phyloP scores from a whole-genome alignment of 1,139 yeast species.

The Pichia sp. region DNA sequence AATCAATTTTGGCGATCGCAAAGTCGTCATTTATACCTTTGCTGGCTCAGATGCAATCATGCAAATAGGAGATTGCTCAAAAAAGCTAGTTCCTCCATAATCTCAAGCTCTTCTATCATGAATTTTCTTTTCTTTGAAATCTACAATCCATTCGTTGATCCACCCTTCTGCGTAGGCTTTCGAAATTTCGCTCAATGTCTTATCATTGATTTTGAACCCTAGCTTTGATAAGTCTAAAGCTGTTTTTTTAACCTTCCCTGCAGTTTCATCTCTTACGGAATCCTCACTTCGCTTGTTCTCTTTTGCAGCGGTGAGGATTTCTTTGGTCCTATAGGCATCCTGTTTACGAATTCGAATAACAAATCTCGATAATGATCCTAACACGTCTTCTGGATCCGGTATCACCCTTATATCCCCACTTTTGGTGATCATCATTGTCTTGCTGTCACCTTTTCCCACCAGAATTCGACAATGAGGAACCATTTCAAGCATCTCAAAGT shows the following conservation, averaged over 20 bases:
- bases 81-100: not conserved
- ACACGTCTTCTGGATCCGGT: slow-evolving; percentile 28
- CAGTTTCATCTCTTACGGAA: not conserved
- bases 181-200: slow-evolving; percentile 31
- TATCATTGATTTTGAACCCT: slow-evolving; percentile 33
- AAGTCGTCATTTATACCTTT: too few relatives aligned
- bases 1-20: too few relatives aligned
- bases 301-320: slow-evolving; percentile 17
- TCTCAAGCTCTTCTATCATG: slow-evolving; percentile 32
- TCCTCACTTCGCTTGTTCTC: slow-evolving; percentile 10
- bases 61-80: not conserved
- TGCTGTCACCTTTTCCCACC: slow-evolving; percentile 18
- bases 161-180: slow-evolving; percentile 36
- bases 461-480: slow-evolving; percentile 10
- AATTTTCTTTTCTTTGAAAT: slow-evolving; percentile 34
- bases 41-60: too few relatives aligned
- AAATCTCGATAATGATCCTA: slow-evolving; percentile 25
- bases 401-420: slow-evolving; percentile 24
- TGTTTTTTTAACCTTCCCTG: slow-evolving; percentile 5
- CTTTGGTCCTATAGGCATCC: slow-evolving; percentile 24
- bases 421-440: slow-evolving; percentile 20
- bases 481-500: not conserved
- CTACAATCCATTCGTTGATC: slow-evolving; percentile 40
- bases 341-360: slow-evolving; percentile 32
- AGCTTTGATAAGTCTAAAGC: slow-evolving; percentile 22